Conservation (phyloP, 2,329 filamentous ascomycete species). For the Corinectria fuckeliana region DNA sequence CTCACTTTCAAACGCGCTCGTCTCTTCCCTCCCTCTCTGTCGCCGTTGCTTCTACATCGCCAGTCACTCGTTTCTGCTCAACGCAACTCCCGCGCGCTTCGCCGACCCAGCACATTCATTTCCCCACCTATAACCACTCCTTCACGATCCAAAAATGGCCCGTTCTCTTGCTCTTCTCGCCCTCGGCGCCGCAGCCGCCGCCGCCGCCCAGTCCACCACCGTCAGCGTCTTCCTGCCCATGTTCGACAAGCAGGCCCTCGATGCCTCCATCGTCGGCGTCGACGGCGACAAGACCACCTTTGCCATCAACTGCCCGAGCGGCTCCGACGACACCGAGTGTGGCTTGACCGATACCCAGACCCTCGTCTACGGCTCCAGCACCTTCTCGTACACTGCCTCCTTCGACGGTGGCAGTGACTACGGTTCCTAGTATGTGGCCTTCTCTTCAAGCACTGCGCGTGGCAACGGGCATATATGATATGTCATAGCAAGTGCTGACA, state of each 20-base stretch:
- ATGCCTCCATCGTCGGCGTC: conserved; percentile 42
- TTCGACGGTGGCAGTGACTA: conserved; percentile 11
- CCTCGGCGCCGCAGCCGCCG: conserved; percentile 24
- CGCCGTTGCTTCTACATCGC: conserved; percentile 1
- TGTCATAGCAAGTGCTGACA: neutral
- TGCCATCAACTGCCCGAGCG: conserved; percentile 35
- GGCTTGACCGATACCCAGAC: conserved; percentile 28
- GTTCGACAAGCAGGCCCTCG: conserved; percentile 30
- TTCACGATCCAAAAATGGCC: conserved; percentile 27
- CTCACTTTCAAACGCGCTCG: neutral
- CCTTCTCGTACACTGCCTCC: conserved; percentile 30
- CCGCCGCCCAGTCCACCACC: conserved; percentile 37
- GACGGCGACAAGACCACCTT: conserved; percentile 40
- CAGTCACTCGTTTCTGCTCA: conserved; percentile 10
- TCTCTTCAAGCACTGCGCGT: no score
- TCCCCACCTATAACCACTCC: conserved; percentile 10
- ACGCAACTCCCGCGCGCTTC: neutral
- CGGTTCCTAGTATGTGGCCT: conserved; percentile 29
- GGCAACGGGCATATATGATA: no score
- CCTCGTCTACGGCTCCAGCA: conserved; percentile 40
- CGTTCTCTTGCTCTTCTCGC: conserved; percentile 37
- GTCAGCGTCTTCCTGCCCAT: conserved; percentile 39
- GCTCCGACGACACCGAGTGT: conserved; percentile 33
- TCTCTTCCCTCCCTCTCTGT: neutral
- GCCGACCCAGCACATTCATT: conserved; percentile 24